A percentile compares a stretch with the other conserved stretches of the same genome.
phyloP scores from a whole-genome alignment of 2,329 filamentous ascomycete species.

The Thermothelomyces thermophilus region DNA sequence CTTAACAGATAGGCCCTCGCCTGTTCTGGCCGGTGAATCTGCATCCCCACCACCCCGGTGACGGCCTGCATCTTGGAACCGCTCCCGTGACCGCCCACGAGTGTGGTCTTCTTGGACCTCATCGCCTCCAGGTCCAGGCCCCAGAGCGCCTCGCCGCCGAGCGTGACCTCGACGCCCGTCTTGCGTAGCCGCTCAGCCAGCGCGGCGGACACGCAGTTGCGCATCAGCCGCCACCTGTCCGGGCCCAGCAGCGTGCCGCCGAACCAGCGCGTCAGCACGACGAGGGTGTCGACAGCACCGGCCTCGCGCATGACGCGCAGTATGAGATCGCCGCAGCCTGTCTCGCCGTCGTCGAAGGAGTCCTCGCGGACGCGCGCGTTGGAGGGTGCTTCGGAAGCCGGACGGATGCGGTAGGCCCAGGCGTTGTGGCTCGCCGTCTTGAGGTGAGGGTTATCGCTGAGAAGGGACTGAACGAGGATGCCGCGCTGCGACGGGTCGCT shows the following conservation, averaged over 20 bases:
- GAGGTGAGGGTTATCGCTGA: constrained; percentile 44
- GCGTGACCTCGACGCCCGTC: constrained; percentile 34
- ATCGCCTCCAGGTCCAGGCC: constrained; percentile 50
- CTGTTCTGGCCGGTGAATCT: constrained; percentile 67
- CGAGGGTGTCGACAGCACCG: constrained; percentile 44
- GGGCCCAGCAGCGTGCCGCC: constrained; percentile 55
- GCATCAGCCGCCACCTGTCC: constrained; percentile 58
- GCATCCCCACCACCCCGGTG: constrained; percentile 47
- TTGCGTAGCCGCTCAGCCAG: constrained; percentile 45
- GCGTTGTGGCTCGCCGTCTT: constrained; percentile 52
- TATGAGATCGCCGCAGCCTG: constrained; percentile 51
- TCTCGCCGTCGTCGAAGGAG: constrained; percentile 56
- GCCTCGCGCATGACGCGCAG: constrained; percentile 48
- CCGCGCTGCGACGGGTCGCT: constrained; percentile 36
- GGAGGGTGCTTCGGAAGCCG: constrained; percentile 29
- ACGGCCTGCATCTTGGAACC: constrained; percentile 23
- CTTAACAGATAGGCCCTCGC: constrained; percentile 54
- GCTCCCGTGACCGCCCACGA: constrained; percentile 26
- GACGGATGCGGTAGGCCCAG: constrained; percentile 43
- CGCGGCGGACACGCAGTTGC: constrained; percentile 48
- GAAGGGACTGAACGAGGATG: constrained; percentile 40
- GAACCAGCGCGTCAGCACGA: constrained; percentile 57
- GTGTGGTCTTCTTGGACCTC: constrained; percentile 31
- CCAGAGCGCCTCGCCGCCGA: constrained; percentile 53
- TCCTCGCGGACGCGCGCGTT: constrained; percentile 39